Evolutionary conservation across 208 protist species (phyloP).

Genomic region (Wallacemonas sp.): DNA sequence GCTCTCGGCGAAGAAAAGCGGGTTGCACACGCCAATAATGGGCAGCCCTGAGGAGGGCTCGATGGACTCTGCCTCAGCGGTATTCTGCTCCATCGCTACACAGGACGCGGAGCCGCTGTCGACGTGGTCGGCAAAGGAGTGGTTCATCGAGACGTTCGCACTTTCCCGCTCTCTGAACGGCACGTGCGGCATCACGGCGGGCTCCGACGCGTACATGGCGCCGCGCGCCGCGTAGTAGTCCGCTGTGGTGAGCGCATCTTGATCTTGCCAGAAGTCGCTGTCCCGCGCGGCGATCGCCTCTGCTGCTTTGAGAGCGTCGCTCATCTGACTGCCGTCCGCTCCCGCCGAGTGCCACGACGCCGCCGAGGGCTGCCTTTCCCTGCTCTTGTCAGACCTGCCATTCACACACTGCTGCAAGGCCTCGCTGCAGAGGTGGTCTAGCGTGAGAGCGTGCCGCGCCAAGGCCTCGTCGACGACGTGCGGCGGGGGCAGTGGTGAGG

Average conservation of each 20-base stretch:
- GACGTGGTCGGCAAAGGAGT: too few species aligned
- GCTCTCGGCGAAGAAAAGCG: neutral
- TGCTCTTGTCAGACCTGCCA: too few species aligned
- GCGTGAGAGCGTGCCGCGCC: neutral
- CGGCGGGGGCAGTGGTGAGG: neutral
- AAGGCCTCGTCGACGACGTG: neutral
- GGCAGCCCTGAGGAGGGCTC: neutral
- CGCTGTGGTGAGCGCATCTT: conserved; percentile 11
- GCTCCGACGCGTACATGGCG: too few species aligned
- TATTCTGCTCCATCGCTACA: too few species aligned
- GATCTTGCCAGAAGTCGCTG: conserved; percentile 12
- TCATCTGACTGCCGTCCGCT: too few species aligned
- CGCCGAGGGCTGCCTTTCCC: too few species aligned
- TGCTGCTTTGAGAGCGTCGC: too few species aligned
- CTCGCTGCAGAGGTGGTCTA: neutral
- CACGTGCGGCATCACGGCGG: too few species aligned
- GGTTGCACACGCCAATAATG: neutral
- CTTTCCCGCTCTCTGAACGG: neutral
- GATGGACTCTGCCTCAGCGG: too few species aligned
- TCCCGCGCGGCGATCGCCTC: neutral
- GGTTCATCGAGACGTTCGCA: neutral
- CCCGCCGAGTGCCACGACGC: too few species aligned
- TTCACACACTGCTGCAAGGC: too few species aligned
- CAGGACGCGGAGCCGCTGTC: too few species aligned
- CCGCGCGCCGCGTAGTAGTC: neutral